Percentiles rank a stretch among this genome's conserved stretches.
Evolutionary conservation across 495 filamentous ascomycete species (phyloP).

Genomic region (Cercophora sp.): DNA sequence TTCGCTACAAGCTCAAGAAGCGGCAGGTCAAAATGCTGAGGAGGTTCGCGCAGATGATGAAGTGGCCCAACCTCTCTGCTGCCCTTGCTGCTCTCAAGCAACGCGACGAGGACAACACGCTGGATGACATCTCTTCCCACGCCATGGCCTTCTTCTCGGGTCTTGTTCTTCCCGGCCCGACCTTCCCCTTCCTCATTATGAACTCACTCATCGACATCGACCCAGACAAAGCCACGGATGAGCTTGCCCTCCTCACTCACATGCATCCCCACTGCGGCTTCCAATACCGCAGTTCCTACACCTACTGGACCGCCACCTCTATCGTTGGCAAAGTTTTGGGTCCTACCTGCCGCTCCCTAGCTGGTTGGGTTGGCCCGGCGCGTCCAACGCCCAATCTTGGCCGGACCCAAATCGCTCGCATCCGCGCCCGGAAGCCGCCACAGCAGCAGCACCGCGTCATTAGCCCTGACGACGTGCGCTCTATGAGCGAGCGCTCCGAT

Average conservation of each 20-base stretch:
- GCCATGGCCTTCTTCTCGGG: constrained; percentile 71
- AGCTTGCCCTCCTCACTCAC: constrained; percentile 58
- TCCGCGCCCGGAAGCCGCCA: constrained; percentile 49
- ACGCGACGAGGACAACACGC: constrained; percentile 47
- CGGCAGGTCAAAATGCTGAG: constrained; percentile 61
- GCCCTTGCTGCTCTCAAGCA: constrained; percentile 56
- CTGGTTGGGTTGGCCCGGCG: constrained; percentile 67
- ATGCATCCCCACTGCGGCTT: constrained; percentile 62
- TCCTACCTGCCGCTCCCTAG: constrained; percentile 65
- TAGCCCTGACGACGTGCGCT: constrained; percentile 49
- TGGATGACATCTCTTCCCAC: constrained; percentile 59
- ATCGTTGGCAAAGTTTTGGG: constrained; percentile 76
- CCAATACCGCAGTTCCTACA: constrained; percentile 62
- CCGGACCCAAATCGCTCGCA: constrained; percentile 58
- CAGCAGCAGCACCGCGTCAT: constrained; percentile 33
- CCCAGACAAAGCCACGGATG: constrained; percentile 52
- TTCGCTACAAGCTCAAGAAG: constrained; percentile 54
- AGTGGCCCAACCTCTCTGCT: constrained; percentile 67
- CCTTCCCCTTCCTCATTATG: constrained; percentile 68
- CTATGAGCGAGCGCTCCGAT: constrained; percentile 58
- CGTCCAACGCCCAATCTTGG: constrained; percentile 56
- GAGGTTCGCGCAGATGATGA: constrained; percentile 63
- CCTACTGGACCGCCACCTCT: constrained; percentile 65
- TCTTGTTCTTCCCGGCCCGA: constrained; percentile 62
- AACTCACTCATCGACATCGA: constrained; percentile 70